Percentiles rank a stretch among this genome's conserved stretches.
Evolutionary conservation across 257 asterid species (phyloP).

Genomic region (Osmanthus fragrans): DNA sequence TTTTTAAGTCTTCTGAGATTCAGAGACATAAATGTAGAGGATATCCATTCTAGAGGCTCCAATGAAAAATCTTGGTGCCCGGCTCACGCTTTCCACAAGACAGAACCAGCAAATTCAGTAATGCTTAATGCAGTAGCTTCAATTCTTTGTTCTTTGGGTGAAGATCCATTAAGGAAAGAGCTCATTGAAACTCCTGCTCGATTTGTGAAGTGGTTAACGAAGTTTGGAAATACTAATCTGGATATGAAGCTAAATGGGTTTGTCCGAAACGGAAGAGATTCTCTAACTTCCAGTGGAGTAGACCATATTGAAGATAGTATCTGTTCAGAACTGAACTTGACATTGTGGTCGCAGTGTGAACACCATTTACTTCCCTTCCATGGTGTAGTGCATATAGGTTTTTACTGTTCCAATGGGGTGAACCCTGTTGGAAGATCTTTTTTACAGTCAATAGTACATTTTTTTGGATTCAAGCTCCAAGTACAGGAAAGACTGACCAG

Average conservation of each 20-base stretch:
- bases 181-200: conserved; percentile 76
- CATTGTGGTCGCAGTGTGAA: conserved; percentile 89
- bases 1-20: conserved; percentile 72
- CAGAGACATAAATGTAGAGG: conserved; percentile 40
- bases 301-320: conserved; percentile 34
- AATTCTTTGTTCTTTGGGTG: conserved; percentile 68
- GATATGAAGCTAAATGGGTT: conserved; percentile 62
- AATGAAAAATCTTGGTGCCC: conserved; percentile 72
- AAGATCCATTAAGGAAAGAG: conserved; percentile 76
- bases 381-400: conserved; percentile 88
- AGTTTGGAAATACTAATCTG: conserved; percentile 54
- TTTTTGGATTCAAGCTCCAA: conserved; percentile 91
- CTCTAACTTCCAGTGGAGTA: conserved; percentile 31
- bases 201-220: conserved; percentile 75
- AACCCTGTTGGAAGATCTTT: conserved; percentile 53
- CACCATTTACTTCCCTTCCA: conserved; percentile 95
- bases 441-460: conserved; percentile 73
- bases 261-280: conserved; percentile 35
- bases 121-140: conserved; percentile 63
- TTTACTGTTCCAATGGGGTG: conserved; percentile 38
- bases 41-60: conserved; percentile 11
- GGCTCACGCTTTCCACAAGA: conserved; percentile 32
- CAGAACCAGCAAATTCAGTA: conserved; percentile 37
- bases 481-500: conserved; percentile 95
- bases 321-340: conserved; percentile 59